Conservation (phyloP, 2,329 filamentous ascomycete species). For the Calycina marina region DNA sequence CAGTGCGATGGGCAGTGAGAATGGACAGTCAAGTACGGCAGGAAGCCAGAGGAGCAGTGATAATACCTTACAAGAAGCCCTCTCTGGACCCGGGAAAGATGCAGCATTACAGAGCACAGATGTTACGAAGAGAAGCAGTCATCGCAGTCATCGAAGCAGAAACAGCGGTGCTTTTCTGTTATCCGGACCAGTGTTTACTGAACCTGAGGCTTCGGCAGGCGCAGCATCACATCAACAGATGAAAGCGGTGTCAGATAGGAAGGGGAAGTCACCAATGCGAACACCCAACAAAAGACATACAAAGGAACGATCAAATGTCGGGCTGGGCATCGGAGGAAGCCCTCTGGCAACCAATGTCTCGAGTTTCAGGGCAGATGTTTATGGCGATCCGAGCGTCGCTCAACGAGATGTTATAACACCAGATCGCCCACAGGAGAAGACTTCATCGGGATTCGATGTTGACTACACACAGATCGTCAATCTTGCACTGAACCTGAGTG, state of each 20-base stretch:
- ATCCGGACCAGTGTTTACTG: slow-evolving; percentile 14
- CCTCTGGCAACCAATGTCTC: slow-evolving; percentile 16
- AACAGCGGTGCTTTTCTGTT: slow-evolving; percentile 21
- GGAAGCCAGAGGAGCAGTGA: slow-evolving; percentile 19
- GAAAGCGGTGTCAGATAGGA: slow-evolving; percentile 12
- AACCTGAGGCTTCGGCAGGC: slow-evolving; percentile 5
- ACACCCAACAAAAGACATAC: slow-evolving; percentile 13
- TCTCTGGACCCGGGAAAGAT: slow-evolving; percentile 3
- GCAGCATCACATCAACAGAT: slow-evolving; percentile 7
- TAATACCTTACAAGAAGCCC: slow-evolving; percentile 1
- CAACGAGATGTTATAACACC: slow-evolving; percentile 1
- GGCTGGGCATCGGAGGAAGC: slow-evolving; percentile 13
- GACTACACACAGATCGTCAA: slow-evolving; percentile 86
- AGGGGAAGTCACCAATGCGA: slow-evolving; percentile 14
- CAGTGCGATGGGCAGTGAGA: slow-evolving; percentile 28
- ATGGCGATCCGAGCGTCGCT: slow-evolving; percentile 1
- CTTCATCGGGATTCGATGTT: slow-evolving; percentile 35
- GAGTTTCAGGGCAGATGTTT: slow-evolving; percentile 6
- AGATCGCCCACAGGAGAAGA: slow-evolving; percentile 2
- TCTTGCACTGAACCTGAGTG: slow-evolving; percentile 78
- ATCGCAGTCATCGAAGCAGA: slow-evolving; percentile 18
- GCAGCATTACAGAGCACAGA: slow-evolving; percentile 4
- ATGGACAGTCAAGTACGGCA: slow-evolving; percentile 30
- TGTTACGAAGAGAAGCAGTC: slow-evolving; percentile 10
- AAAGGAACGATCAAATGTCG: slow-evolving; percentile 13